These are phyloP conservation scores for Coemansia sp. DNA, from an alignment of 192 early-diverging fungal species.

Conservation along the genomic window DNA sequence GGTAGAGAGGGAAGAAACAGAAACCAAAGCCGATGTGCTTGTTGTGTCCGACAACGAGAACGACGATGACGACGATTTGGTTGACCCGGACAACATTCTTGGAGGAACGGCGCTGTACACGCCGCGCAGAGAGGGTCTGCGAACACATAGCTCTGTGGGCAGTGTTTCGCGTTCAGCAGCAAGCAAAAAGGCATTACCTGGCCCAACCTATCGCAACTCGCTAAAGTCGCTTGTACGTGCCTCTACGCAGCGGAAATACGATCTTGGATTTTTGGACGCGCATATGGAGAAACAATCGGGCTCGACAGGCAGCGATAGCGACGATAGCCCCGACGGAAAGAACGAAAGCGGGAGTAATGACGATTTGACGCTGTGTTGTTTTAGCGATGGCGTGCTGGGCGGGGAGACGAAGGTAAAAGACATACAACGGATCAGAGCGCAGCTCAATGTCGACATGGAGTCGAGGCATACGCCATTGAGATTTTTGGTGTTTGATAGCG, in stretches of 20 bases:
- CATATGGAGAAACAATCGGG: constrained; percentile 7
- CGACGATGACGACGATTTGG: constrained; percentile 34
- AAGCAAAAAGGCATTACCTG: background rate
- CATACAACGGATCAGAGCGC: constrained; percentile 6
- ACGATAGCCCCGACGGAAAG: background rate
- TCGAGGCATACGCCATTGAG: background rate
- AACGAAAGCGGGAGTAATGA: background rate
- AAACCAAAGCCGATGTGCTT: background rate
- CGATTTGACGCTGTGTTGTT: background rate
- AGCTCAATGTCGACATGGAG: constrained; percentile 5
- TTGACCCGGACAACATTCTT: constrained; percentile 34
- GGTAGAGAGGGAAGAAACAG: background rate
- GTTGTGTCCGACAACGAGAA: constrained; percentile 28
- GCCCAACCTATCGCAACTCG: constrained; percentile 29
- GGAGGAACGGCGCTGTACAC: background rate
- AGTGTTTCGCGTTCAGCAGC: background rate
- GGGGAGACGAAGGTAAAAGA: constrained; percentile 8
- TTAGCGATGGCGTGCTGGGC: background rate
- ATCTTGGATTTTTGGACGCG: constrained; percentile 31
- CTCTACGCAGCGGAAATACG: constrained; percentile 22
- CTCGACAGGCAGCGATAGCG: constrained; percentile 10
- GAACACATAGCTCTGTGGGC: background rate
- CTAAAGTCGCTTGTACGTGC: constrained; percentile 41
- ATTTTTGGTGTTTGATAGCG: constrained; percentile 13
- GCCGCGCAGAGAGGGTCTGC: background rate